Percentiles rank a stretch among this genome's conserved stretches.
phyloP scores from a whole-genome alignment of 2,329 filamentous ascomycete species.

The Lizonia empirigonia region DNA sequence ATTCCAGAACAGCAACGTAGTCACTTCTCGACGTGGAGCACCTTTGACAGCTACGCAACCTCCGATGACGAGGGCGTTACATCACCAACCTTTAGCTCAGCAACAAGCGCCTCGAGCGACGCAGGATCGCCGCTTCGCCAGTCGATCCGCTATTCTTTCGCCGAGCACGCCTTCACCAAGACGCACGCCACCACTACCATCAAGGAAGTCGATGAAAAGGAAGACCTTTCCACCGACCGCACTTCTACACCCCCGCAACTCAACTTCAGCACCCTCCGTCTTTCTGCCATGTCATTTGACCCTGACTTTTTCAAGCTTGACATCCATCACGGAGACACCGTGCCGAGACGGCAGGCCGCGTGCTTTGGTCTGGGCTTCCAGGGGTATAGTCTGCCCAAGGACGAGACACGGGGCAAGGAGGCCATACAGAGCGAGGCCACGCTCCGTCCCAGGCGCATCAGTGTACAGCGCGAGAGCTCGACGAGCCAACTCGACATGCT shows the following conservation, averaged over 20 bases:
- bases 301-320: constrained; percentile 37
- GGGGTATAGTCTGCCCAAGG: constrained; percentile 40
- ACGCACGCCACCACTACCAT: constrained; percentile 14
- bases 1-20: constrained; percentile 31
- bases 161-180: constrained; percentile 18
- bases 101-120: constrained; percentile 40
- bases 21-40: constrained; percentile 45
- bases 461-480: constrained; percentile 28
- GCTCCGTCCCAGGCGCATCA: constrained; percentile 16
- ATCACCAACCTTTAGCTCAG: constrained; percentile 43
- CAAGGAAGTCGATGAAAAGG: constrained; percentile 10
- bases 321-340: constrained; percentile 29
- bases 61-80: constrained; percentile 35
- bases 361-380: constrained; percentile 44
- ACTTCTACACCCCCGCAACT: constrained; percentile 33
- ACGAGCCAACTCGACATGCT: constrained; percentile 33
- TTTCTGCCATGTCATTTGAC: constrained; percentile 34
- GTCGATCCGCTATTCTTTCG: constrained; percentile 28
- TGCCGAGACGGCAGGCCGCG: constrained; percentile 36
- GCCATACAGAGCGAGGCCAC: constrained; percentile 33
- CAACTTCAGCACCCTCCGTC: constrained; percentile 29
- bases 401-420: constrained; percentile 32
- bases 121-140: constrained; percentile 28
- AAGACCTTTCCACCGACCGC: neutral
- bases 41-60: constrained; percentile 29